A percentile compares a stretch with the other conserved stretches of the same genome.
Conservation (phyloP, 2,329 filamentous ascomycete species). For the Atkinsonella texensis region DNA sequence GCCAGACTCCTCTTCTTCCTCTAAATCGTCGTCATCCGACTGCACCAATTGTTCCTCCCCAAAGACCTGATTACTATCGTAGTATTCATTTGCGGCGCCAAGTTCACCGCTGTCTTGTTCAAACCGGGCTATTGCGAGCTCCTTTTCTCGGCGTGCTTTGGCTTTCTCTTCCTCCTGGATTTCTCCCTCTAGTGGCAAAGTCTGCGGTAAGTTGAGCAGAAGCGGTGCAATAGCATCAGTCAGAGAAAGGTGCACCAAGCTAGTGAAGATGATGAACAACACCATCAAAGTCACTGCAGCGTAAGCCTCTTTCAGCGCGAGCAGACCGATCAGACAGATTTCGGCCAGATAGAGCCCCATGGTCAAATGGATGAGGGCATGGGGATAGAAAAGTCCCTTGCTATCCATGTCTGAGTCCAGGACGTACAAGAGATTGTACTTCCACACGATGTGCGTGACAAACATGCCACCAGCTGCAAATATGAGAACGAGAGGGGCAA, state of each 20-base stretch:
- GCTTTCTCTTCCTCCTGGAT: slow-evolving; percentile 33
- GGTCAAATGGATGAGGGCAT: slow-evolving; percentile 76
- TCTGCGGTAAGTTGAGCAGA: slow-evolving; percentile 67
- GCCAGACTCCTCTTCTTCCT: slow-evolving; percentile 13
- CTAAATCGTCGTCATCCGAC: slow-evolving; percentile 16
- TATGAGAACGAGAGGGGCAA: slow-evolving; percentile 72
- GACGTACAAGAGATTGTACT: slow-evolving; percentile 85
- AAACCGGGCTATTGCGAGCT: slow-evolving; percentile 12
- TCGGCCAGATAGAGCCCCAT: slow-evolving; percentile 75
- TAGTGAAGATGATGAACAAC: slow-evolving; percentile 60
- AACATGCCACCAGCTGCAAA: slow-evolving; percentile 71
- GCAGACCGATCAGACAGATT: slow-evolving; percentile 73
- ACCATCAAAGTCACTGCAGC: slow-evolving; percentile 68
- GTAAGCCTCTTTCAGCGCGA: slow-evolving; percentile 54
- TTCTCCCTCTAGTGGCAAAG: slow-evolving; percentile 46
- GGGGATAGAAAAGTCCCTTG: slow-evolving; percentile 75
- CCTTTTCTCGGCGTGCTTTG: slow-evolving; percentile 23
- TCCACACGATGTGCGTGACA: slow-evolving; percentile 77
- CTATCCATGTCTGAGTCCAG: slow-evolving; percentile 74
- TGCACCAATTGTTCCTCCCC: slow-evolving; percentile 16
- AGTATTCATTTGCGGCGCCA: slow-evolving; percentile 23
- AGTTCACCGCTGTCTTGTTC: slow-evolving; percentile 9
- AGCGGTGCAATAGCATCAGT: slow-evolving; percentile 64
- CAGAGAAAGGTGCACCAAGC: slow-evolving; percentile 63
- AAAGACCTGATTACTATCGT: slow-evolving; percentile 22